Percentiles rank a stretch among this genome's conserved stretches.
Evolutionary conservation across 495 filamentous ascomycete genomes (phyloP).

Genomic region (Clavariopsis aquatica): DNA sequence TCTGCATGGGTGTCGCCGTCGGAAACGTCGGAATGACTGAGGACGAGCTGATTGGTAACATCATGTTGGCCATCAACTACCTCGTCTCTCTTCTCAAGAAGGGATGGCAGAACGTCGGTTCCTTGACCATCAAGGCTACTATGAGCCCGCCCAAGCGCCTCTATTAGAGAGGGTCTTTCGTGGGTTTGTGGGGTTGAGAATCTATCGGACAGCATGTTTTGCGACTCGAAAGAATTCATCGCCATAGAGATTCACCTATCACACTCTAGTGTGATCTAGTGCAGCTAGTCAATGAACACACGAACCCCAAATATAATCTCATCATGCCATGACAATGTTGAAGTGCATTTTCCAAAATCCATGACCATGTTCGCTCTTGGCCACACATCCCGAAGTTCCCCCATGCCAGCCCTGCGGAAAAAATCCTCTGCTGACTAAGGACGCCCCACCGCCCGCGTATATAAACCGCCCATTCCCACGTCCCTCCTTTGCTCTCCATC

Average conservation of each 20-base stretch:
- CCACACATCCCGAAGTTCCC: no score
- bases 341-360: not conserved
- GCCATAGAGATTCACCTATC: not conserved
- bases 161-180: conserved; percentile 64
- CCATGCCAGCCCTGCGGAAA: no score
- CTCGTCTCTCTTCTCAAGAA: conserved; percentile 98
- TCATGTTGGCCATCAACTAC: conserved; percentile 99
- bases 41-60: conserved; percentile 94
- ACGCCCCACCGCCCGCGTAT: conserved; percentile 20
- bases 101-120: conserved; percentile 99
- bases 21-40: conserved; percentile 96
- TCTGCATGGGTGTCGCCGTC: conserved; percentile 98
- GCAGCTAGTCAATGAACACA: conserved; percentile 24
- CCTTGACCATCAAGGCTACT: conserved; percentile 98
- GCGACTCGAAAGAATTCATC: not conserved
- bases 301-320: conserved; percentile 8
- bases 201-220: not conserved
- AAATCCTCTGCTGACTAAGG: conserved; percentile 3
- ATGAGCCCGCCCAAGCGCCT: conserved; percentile 97
- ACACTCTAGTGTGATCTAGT: conserved; percentile 15
- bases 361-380: not conserved
- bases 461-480: conserved; percentile 15
- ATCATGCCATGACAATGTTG: not conserved
- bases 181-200: not conserved
- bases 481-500: conserved; percentile 47